Evolutionary conservation across 163 green algal genomes (phyloP).

Genomic region (Scenedesmus sp.): DNA sequence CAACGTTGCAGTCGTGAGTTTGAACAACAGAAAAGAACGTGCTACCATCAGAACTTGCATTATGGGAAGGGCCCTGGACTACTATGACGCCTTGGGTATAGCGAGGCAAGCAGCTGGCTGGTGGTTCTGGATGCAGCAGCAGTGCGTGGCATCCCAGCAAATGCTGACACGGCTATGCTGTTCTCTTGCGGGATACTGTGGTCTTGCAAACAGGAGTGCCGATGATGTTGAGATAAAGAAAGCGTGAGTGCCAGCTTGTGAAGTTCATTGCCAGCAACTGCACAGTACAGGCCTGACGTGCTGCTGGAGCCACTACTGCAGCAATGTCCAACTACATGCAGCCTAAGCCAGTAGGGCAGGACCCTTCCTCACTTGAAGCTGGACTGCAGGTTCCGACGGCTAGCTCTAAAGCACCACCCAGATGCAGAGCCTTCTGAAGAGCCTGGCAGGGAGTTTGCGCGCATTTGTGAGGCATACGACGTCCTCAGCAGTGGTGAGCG

Average conservation of each 20-base stretch:
- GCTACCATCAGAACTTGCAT: neutral
- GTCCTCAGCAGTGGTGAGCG: constrained; percentile 81
- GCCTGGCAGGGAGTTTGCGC: constrained; percentile 68
- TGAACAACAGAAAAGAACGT: neutral
- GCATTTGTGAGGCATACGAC: constrained; percentile 86
- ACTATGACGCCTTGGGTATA: constrained; percentile 81
- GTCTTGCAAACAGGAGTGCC: constrained; percentile 65
- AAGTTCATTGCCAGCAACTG: neutral
- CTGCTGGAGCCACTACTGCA: neutral
- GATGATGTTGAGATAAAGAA: constrained; percentile 78
- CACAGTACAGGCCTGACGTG: neutral
- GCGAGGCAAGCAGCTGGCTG: constrained; percentile 59
- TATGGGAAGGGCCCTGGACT: constrained; percentile 60
- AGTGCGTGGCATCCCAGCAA: neutral
- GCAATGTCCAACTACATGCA: neutral
- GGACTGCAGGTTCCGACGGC: constrained; percentile 78
- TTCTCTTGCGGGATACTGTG: neutral
- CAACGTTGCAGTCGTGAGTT: neutral
- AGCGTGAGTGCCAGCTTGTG: constrained; percentile 66
- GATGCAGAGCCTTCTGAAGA: constrained; percentile 70
- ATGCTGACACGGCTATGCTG: neutral
- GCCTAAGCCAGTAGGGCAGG: neutral
- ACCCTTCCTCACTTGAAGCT: neutral
- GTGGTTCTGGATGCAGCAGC: neutral
- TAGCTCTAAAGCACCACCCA: constrained; percentile 86